Evolutionary conservation across 2,329 filamentous ascomycete species (phyloP).

Genomic region (Microcyclosporella mali): DNA sequence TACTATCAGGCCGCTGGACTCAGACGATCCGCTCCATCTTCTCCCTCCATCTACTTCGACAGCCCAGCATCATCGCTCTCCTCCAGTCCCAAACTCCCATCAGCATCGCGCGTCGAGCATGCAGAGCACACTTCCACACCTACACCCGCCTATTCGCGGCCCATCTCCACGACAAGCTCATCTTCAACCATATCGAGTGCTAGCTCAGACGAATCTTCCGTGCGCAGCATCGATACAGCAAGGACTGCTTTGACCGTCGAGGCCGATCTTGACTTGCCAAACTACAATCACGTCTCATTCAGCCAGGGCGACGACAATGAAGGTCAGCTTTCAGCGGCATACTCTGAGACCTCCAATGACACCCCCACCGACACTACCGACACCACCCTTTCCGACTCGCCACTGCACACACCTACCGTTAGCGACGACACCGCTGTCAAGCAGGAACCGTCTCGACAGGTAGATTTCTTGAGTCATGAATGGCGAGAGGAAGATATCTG

Average conservation of each 20-base stretch:
- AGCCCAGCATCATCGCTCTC: constrained; percentile 19
- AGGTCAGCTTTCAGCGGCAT: constrained; percentile 5
- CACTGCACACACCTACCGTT: constrained; percentile 54
- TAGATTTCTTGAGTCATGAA: constrained; percentile 91
- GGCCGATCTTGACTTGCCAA: constrained; percentile 40
- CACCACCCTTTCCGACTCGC: constrained; percentile 53
- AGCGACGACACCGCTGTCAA: constrained; percentile 75
- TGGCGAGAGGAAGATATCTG: constrained; percentile 96
- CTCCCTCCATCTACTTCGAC: constrained; percentile 39
- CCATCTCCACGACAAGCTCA: constrained; percentile 27
- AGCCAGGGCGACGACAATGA: constrained; percentile 11
- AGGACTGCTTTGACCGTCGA: constrained; percentile 51
- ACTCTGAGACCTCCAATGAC: constrained; percentile 17
- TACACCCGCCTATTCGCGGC: constrained; percentile 27
- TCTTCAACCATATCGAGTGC: constrained; percentile 42
- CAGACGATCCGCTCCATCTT: constrained; percentile 37
- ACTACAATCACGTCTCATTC: constrained; percentile 34
- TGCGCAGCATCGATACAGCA: constrained; percentile 51
- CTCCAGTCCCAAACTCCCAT: constrained; percentile 30
- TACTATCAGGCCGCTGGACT: constrained; percentile 38
- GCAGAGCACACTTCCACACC: constrained; percentile 29
- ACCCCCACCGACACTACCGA: constrained; percentile 36
- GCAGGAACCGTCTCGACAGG: constrained; percentile 72
- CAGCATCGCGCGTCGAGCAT: constrained; percentile 31
- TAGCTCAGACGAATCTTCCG: constrained; percentile 39